phyloP scores from a whole-genome alignment of 2,329 filamentous ascomycete species.

The Cylindrodendrum hubeiense region DNA sequence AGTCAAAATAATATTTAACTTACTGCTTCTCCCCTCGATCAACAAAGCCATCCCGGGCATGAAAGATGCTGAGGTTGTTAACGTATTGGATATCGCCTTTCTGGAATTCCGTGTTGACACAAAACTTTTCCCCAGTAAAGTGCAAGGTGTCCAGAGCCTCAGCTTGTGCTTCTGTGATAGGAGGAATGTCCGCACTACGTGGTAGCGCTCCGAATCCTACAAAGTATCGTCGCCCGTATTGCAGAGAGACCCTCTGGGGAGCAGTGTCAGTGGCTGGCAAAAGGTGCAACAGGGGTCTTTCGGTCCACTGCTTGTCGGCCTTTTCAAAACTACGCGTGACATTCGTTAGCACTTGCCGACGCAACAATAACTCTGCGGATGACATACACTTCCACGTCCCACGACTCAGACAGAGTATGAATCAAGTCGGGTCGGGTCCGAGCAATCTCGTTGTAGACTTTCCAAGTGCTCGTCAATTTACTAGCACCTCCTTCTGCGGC shows the following conservation, averaged over 20 bases:
- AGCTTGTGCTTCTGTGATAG: constrained; percentile 64
- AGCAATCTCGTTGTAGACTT: constrained; percentile 73
- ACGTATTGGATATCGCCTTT: constrained; percentile 66
- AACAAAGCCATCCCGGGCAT: constrained; percentile 62
- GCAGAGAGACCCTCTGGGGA: constrained; percentile 67
- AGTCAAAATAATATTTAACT: constrained; percentile 43
- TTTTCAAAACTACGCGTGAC: constrained; percentile 57
- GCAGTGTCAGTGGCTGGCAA: constrained; percentile 57
- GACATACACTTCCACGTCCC: not conserved
- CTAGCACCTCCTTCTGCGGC: constrained; percentile 66
- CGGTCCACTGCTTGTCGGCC: constrained; percentile 54
- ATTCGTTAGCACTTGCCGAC: constrained; percentile 45
- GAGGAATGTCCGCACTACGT: constrained; percentile 64
- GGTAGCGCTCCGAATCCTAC: constrained; percentile 68
- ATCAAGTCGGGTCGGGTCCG: constrained; percentile 69
- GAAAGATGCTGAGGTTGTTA: constrained; percentile 67
- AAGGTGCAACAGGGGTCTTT: constrained; percentile 67
- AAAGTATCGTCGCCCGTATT: constrained; percentile 68
- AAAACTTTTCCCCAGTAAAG: constrained; percentile 59
- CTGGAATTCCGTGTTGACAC: constrained; percentile 57
- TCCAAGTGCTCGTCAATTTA: constrained; percentile 67
- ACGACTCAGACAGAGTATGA: constrained; percentile 54
- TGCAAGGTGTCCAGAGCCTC: constrained; percentile 65
- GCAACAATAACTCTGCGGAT: constrained; percentile 25
- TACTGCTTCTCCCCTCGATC: constrained; percentile 55